Evolutionary conservation across 1,284 basidiomycete species (phyloP).

Genomic region (Schizophyllum commune): DNA sequence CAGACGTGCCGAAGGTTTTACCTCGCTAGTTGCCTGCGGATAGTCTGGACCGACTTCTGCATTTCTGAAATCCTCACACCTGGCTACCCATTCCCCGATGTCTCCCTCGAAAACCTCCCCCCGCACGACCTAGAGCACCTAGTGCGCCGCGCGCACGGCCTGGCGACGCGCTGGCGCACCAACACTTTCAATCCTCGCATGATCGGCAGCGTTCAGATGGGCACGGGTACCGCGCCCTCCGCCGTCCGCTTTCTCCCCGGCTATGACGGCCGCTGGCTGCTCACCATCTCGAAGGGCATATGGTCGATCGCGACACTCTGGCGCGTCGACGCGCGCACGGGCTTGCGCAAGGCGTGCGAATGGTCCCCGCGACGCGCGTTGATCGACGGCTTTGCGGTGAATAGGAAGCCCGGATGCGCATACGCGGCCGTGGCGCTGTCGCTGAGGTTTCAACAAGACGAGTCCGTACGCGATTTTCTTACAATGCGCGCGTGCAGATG

Average conservation of each 20-base stretch:
- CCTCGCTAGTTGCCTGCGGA: constrained; percentile 33
- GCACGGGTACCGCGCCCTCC: constrained; percentile 34
- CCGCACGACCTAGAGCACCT: constrained; percentile 34
- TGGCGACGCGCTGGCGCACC: constrained; percentile 29
- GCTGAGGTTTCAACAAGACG: constrained; percentile 23
- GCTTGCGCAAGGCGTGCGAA: constrained; percentile 25
- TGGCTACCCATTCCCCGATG: constrained; percentile 40
- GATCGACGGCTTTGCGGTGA: constrained; percentile 42
- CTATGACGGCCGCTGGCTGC: constrained; percentile 31
- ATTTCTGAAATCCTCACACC: constrained; percentile 34
- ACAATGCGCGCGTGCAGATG: constrained; percentile 8
- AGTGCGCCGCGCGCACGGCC: constrained; percentile 33
- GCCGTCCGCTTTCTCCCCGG: constrained; percentile 45
- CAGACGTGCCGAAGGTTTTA: constrained; percentile 45
- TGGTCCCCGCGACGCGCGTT: constrained; percentile 49
- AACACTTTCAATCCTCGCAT: constrained; percentile 7
- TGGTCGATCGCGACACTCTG: constrained; percentile 50
- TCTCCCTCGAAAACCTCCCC: constrained; percentile 8
- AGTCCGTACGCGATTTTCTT: constrained; percentile 25
- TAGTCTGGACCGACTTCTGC: constrained; percentile 45
- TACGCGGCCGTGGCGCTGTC: constrained; percentile 42
- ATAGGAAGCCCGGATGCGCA: constrained; percentile 31
- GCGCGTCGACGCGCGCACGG: constrained; percentile 25
- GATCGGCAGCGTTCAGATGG: constrained; percentile 16
- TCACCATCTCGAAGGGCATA: constrained; percentile 49